Base-by-base conservation (phyloP, 2,329 filamentous ascomycete genomes). In the Zasmidium angulare region DNA sequence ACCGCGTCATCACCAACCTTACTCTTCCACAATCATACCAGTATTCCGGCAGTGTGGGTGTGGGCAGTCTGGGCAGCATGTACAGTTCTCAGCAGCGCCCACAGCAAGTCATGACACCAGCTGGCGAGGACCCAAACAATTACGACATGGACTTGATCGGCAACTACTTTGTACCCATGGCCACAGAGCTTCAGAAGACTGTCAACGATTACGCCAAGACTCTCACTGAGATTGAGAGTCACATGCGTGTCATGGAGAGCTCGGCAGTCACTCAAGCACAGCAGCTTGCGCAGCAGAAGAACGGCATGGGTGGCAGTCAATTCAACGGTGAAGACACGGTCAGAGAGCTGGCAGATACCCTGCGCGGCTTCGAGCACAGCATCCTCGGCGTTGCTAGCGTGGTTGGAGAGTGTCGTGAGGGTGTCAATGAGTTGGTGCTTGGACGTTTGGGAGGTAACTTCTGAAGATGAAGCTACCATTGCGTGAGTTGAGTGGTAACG, bases 1-100 rank as follows among this genome's bases (percentile, higher is more conserved):
- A 91, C 79, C 85, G 87, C 58, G 87, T 88, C 21, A 85, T 90
- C 29, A 87, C 91, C 68, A 90, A 90, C 69, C 80, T 92, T 55
- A 87, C 88, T 66, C 79, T 93, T 17, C 90, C 90, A 1, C 68
- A 79, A 51, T 82, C 86, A 64, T 88, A 85, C 70, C 85, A 87
- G 66, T 82, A 84, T 58, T 53, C 61, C 10, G 60, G 26, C 26
- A 29, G 26, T 11, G 26, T 29, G 6, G 64, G 59, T 46, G 59
- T 58, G 26, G 60, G 62, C 46, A 61, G 62, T 43, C 55, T 60
- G 26, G 49, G 61, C 49, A 57, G 60, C 60, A 61, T 63, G 58
- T 61, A 61, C 31, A 55, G 54, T 21, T 53, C 57, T 2, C 63
- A 65, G 46, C 63, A 67, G 47, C 59, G 63, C 12, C 58, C 61